Percentiles rank a stretch among this genome's conserved stretches.
phyloP scores from a whole-genome alignment of 208 protist species.

The Leishmania lainsoni region DNA sequence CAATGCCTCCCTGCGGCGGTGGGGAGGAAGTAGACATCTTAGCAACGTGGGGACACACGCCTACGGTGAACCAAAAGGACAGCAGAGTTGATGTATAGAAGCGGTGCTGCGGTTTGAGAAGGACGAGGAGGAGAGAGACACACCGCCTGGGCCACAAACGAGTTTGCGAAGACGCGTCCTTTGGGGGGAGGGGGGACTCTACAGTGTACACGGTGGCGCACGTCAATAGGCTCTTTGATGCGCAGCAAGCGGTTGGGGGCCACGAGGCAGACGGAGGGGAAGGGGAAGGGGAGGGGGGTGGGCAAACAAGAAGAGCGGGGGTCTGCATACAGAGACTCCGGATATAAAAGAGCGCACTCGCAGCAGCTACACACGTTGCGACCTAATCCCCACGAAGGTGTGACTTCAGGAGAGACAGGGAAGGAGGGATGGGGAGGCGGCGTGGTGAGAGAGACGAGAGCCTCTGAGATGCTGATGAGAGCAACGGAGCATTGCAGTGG shows the following conservation, averaged over 20 bases:
- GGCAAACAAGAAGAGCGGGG: background rate
- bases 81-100: background rate
- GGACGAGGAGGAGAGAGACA: background rate
- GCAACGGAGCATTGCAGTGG: background rate
- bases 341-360: background rate
- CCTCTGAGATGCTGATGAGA: background rate
- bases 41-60: background rate
- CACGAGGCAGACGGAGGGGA: background rate
- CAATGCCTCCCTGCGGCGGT: slow-evolving; percentile 12
- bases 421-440: background rate
- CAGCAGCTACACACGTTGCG: background rate
- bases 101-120: background rate
- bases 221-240: background rate
- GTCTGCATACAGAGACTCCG: background rate
- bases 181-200: background rate
- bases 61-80: background rate
- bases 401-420: background rate
- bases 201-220: background rate
- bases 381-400: background rate
- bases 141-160: background rate
- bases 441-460: background rate
- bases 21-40: slow-evolving; percentile 23
- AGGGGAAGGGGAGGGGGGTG: background rate
- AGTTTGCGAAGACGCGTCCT: background rate
- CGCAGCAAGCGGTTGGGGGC: background rate